Evolutionary conservation across 768 basidiomycete species (phyloP), one percentile per base, ranked within the genome.

Genomic region (Amanita molliuscula): DNA sequence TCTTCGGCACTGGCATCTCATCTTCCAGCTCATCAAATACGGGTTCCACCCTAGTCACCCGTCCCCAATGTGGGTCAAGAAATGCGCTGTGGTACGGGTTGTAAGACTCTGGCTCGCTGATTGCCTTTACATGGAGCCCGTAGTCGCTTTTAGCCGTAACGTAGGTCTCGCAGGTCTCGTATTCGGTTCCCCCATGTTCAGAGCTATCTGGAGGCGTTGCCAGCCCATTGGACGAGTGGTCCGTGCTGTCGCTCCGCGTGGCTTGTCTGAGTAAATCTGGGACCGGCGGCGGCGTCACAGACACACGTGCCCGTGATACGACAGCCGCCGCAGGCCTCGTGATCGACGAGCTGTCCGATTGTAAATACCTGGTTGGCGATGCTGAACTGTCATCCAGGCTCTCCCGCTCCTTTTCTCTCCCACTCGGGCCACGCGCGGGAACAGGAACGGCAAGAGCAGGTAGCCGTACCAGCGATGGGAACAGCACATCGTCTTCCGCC

Each of bases 381-480:
- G 33, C 18, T 15, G n/a, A 40, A 6, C 23, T 16, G 26, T 34
- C 48, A 41, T 15, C 26, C 23, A 18, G 21, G 26, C 34, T 25
- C 6, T 40, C 37, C 23, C 41, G n/a, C 33, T 50, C 42, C 49
- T 23, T 50, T 29, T 50, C 49, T 21, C 28, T 33, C 28, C 49
- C 49, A 6, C 20, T 20, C 2, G 28, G 37, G 16, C 41, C 44
- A 23, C 18, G 23, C 7, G 41, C 41, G 29, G 49, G 41, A 6
- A 25, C 23, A 3, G 49, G 49, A 16, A 44, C 23, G 10, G 29
- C 9, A 43, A 50, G 16, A 25, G 23, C 16, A 11, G 29, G 20
- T 4, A 16, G n/a, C 13, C 35, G 36, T 5, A 31, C 35, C 7
- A 41, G 29, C 1, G 20, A 16, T 1, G 35, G 15, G n/a, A n/a